phyloP scores from a whole-genome alignment of 345 rosid species.

The Dovyalis caffra region DNA sequence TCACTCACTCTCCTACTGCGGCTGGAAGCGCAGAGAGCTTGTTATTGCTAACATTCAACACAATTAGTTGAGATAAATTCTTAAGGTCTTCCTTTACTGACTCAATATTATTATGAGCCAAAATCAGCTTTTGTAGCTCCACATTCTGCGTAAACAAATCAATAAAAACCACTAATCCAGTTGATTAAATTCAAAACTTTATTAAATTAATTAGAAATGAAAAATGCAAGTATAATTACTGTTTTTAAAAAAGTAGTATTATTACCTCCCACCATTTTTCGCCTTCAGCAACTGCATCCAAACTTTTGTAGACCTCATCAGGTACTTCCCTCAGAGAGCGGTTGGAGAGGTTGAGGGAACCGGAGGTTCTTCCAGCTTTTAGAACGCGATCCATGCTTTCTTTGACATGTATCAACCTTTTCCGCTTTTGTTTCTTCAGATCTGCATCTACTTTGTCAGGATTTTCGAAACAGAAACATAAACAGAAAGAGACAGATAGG shows the following conservation, averaged over 20 bases:
- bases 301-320: constrained; percentile 55
- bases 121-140: constrained; percentile 84
- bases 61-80: constrained; percentile 58
- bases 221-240: too few species aligned
- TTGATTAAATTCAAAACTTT: background rate
- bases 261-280: constrained; percentile 99
- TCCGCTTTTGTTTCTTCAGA: too few species aligned
- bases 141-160: constrained; percentile 50
- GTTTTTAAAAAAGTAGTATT: too few species aligned
- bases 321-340: constrained; percentile 94
- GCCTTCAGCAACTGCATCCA: constrained; percentile 64
- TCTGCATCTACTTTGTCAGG: background rate
- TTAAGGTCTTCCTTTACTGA: constrained; percentile 70
- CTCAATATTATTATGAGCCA: constrained; percentile 87
- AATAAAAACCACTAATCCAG: background rate
- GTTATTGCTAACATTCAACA: constrained; percentile 81
- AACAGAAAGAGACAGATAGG: background rate
- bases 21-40: constrained; percentile 67
- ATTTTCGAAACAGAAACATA: background rate
- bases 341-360: constrained; percentile 91
- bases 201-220: too few species aligned
- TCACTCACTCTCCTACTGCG: constrained; percentile 80
- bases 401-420: background rate
- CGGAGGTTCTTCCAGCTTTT: constrained; percentile 80
- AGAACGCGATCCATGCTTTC: constrained; percentile 68